phyloP scores from a whole-genome alignment of 2,329 filamentous ascomycete genomes.

The Claviceps africana region DNA sequence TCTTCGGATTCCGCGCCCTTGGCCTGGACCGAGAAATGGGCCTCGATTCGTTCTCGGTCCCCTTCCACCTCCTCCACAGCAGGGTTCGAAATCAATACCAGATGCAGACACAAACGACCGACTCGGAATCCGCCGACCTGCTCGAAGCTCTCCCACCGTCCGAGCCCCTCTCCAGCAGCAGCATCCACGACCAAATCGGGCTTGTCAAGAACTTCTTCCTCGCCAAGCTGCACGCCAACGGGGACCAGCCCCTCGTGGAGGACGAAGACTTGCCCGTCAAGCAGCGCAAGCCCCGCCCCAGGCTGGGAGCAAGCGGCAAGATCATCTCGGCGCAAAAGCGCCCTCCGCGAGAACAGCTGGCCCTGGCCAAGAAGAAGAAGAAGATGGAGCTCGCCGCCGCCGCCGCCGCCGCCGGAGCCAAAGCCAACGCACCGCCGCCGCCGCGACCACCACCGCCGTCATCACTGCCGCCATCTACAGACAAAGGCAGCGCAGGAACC shows the following conservation, averaged over 20 bases:
- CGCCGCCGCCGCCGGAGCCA: conserved; percentile 38
- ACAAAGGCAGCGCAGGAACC: neutral
- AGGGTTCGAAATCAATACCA: conserved; percentile 78
- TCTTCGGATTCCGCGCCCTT: conserved; percentile 94
- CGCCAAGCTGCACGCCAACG: conserved; percentile 72
- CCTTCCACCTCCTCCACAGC: conserved; percentile 84
- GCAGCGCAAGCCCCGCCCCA: conserved; percentile 62
- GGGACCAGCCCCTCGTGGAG: conserved; percentile 69
- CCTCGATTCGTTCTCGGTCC: conserved; percentile 74
- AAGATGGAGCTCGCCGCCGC: conserved; percentile 47
- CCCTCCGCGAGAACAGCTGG: conserved; percentile 67
- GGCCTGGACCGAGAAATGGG: conserved; percentile 87
- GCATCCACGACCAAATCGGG: conserved; percentile 66
- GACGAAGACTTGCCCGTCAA: conserved; percentile 91
- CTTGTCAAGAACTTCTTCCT: conserved; percentile 86
- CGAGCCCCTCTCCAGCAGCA: conserved; percentile 67
- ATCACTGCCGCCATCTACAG: neutral
- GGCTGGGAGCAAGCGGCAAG: conserved; percentile 60
- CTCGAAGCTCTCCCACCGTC: conserved; percentile 56
- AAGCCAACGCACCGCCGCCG: conserved; percentile 15
- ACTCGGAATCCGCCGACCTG: conserved; percentile 43
- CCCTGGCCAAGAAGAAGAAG: conserved; percentile 77
- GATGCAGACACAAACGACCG: conserved; percentile 52
- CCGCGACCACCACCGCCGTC: neutral
- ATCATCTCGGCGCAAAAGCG: conserved; percentile 75